Conservation (phyloP, 106 monocot genomes). For the Phalaenopsis aphrodite region DNA sequence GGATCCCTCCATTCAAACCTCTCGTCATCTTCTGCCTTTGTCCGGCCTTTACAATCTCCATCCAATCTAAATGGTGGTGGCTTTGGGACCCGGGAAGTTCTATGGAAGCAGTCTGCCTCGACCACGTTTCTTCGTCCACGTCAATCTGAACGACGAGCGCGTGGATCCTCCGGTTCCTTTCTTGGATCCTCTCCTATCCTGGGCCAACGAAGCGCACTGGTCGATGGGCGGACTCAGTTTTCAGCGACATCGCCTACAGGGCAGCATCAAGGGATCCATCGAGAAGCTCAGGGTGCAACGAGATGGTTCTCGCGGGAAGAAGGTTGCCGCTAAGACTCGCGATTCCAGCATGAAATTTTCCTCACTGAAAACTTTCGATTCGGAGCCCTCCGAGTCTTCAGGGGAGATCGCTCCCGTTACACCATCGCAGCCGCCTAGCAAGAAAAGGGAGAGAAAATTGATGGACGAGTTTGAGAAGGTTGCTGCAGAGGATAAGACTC, state of each 20-base stretch:
- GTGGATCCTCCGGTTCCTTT: constrained; percentile 55
- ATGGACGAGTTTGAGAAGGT: constrained; percentile 10
- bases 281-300: constrained; percentile 39
- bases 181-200: constrained; percentile 54
- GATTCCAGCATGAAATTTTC: not conserved
- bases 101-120: constrained; percentile 78
- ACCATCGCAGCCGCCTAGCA: not conserved
- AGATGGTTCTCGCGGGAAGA: not conserved
- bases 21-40: not conserved
- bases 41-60: constrained; percentile 5
- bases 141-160: constrained; percentile 30
- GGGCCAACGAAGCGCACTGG: constrained; percentile 89
- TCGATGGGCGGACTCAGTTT: constrained; percentile 82
- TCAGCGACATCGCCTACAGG: constrained; percentile 64
- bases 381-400: not conserved
- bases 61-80: constrained; percentile 33
- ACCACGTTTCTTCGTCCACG: constrained; percentile 50
- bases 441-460: constrained; percentile 9
- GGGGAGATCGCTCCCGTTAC: not conserved
- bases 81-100: constrained; percentile 66
- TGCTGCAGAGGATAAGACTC: not conserved
- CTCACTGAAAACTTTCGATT: not conserved
- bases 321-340: not conserved
- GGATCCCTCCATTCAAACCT: too few species aligned
- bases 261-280: constrained; percentile 77